Conservation (phyloP, 306 rosid species). For the Lablab purpureus region DNA sequence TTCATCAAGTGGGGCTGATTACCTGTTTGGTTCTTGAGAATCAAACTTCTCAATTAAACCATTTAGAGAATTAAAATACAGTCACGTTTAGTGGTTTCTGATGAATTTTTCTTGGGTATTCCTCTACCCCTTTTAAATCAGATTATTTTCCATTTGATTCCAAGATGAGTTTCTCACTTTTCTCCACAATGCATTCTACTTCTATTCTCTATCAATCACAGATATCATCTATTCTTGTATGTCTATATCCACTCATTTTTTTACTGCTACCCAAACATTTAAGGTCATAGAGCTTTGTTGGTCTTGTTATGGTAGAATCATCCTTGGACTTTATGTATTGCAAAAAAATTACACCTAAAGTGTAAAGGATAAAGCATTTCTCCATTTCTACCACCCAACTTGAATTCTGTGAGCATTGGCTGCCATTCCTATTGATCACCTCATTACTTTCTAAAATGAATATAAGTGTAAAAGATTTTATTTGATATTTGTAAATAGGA, state of each 20-base stretch:
- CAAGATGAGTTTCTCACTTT: not conserved
- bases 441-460: not conserved
- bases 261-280: not conserved
- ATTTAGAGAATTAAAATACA: not conserved
- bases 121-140: not conserved
- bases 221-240: not conserved
- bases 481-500: no score
- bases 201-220: not conserved
- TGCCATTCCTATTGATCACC: not conserved
- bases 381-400: not conserved
- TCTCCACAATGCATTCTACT: not conserved
- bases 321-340: not conserved
- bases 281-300: not conserved
- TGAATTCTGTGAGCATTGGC: not conserved
- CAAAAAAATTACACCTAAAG: not conserved
- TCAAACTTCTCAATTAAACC: not conserved
- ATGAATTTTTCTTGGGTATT: not conserved
- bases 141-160: not conserved
- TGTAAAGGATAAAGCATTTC: not conserved
- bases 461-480: not conserved
- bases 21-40: not conserved
- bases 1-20: not conserved
- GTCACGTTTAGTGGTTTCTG: not conserved
- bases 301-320: not conserved
- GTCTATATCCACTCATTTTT: no score